Evolutionary conservation across 106 monocot species (phyloP).

Genomic region (Ottelia alismoides): DNA sequence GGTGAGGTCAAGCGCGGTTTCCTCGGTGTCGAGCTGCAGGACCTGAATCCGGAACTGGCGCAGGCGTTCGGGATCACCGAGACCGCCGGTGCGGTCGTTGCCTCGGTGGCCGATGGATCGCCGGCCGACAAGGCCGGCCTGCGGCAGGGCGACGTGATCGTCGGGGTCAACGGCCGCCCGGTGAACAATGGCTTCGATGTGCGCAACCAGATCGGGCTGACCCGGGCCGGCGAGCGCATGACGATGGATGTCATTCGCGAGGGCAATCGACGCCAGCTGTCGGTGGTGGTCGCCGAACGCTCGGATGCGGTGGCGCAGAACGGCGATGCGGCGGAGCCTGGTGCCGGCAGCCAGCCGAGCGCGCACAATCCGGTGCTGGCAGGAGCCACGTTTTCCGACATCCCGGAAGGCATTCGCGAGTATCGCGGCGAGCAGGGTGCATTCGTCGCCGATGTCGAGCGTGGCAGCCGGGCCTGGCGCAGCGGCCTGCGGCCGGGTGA

Average conservation of each 20-base stretch:
- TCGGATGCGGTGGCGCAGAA: no score
- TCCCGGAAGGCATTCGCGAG: neutral
- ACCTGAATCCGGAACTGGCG: neutral
- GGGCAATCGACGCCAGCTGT: no score
- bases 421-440: no score
- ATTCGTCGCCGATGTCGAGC: no score
- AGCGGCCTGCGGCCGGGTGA: no score
- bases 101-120: neutral
- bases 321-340: no score
- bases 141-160: neutral
- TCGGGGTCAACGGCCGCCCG: neutral
- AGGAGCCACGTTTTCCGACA: no score
- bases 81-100: neutral
- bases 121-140: neutral
- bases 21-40: neutral
- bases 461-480: no score
- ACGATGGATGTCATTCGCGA: neutral
- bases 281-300: no score
- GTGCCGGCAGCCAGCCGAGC: no score
- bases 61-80: neutral
- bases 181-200: neutral
- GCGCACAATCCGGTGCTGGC: no score
- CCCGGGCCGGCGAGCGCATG: neutral
- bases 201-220: neutral
- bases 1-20: neutral